phyloP scores from a whole-genome alignment of 2,329 filamentous ascomycete species.

The Botrytis deweyae region DNA sequence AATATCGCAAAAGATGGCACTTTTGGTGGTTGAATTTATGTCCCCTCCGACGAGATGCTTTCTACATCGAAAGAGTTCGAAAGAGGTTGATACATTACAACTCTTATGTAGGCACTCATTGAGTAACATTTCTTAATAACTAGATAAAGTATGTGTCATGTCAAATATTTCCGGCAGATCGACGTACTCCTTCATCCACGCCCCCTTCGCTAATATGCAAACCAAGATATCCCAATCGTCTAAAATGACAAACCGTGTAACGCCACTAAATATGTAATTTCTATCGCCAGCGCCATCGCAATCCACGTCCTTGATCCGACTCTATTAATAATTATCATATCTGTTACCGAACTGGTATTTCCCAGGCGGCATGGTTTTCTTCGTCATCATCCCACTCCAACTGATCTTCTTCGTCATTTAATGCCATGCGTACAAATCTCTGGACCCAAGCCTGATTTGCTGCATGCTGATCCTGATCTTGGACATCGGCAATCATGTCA shows the following conservation, averaged over 20 bases:
- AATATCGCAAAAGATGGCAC: neutral
- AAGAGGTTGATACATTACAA: neutral
- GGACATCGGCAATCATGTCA: conserved; percentile 21
- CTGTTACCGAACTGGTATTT: conserved; percentile 40
- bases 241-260: neutral
- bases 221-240: neutral
- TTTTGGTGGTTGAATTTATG: neutral
- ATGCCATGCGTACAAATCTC: conserved; percentile 40
- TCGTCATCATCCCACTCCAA: conserved; percentile 44
- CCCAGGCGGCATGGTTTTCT: conserved; percentile 47
- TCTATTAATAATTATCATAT: conserved; percentile 4
- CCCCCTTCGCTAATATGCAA: neutral
- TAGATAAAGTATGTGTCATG: neutral
- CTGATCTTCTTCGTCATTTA: conserved; percentile 40
- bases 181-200: neutral
- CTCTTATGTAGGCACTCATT: neutral
- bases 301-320: neutral
- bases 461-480: conserved; percentile 26
- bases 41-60: neutral
- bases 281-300: neutral
- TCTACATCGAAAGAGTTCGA: neutral
- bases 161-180: neutral
- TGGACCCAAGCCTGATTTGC: conserved; percentile 39
- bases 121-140: neutral
- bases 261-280: neutral